Percentiles rank a stretch among this genome's conserved stretches.
phyloP scores from a whole-genome alignment of 805 yeast genomes.

The Pichia ethanolica region DNA sequence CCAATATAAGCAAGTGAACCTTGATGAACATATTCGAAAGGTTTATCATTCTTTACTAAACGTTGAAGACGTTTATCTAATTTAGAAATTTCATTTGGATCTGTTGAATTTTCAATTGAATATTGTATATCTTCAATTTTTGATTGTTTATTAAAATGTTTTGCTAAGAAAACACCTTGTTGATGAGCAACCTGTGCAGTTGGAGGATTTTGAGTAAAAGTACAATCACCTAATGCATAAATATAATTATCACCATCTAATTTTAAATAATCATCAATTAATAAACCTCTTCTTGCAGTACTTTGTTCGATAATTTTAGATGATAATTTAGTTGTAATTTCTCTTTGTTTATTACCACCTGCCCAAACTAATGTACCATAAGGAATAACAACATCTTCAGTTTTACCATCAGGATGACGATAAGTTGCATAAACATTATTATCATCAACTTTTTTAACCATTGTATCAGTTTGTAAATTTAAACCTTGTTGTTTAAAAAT shows the following conservation, averaged over 20 bases:
- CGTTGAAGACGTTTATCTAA: constrained; percentile 30
- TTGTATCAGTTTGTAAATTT: constrained; percentile 71
- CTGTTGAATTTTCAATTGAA: constrained; percentile 33
- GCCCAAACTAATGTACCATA: constrained; percentile 97
- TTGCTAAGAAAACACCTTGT: constrained; percentile 78
- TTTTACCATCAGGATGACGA: constrained; percentile 59
- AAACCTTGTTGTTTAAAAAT: constrained; percentile 63
- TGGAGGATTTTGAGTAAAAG: constrained; percentile 85
- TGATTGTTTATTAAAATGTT: constrained; percentile 56
- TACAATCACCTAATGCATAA: constrained; percentile 92
- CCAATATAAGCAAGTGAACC: constrained; percentile 96
- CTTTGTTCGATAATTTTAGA: constrained; percentile 65
- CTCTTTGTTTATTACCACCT: constrained; percentile 90
- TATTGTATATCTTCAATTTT: constrained; percentile 52
- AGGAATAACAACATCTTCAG: constrained; percentile 55
- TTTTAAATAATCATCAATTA: constrained; percentile 74
- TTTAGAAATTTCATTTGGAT: constrained; percentile 34
- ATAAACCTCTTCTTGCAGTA: constrained; percentile 83
- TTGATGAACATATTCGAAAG: constrained; percentile 78
- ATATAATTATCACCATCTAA: constrained; percentile 77
- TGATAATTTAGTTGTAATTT: constrained; percentile 59
- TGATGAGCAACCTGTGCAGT: constrained; percentile 98
- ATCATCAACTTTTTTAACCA: constrained; percentile 79
- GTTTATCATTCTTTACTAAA: constrained; percentile 37
- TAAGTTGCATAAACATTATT: constrained; percentile 62